Evolutionary conservation across 2,329 filamentous ascomycete genomes (phyloP).

Genomic region (Colletotrichum sp.): DNA sequence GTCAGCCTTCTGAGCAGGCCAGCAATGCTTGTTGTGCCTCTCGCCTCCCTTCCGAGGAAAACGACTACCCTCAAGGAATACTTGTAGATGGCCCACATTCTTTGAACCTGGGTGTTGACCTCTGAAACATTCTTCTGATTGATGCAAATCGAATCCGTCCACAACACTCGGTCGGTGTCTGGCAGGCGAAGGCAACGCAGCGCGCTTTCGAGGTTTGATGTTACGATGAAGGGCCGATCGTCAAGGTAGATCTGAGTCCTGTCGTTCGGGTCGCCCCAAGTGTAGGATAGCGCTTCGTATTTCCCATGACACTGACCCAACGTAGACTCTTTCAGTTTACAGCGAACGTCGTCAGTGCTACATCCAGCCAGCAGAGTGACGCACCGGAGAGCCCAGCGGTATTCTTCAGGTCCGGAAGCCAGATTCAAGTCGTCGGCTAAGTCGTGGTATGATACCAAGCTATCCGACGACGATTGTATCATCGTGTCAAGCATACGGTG

Average conservation of each 20-base stretch:
- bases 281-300: neutral
- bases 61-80: neutral
- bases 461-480: neutral
- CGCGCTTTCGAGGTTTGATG: neutral
- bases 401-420: neutral
- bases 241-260: neutral
- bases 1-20: accelerated
- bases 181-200: neutral
- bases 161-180: accelerated
- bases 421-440: neutral
- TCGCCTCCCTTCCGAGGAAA: neutral
- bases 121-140: neutral
- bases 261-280: neutral
- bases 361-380: neutral
- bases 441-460: neutral
- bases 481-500: accelerated
- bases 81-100: neutral
- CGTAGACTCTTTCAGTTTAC: accelerated
- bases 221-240: neutral
- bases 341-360: neutral
- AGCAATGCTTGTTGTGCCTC: neutral
- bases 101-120: neutral
- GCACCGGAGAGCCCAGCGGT: neutral
- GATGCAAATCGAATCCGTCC: neutral
- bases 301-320: neutral